Base-by-base conservation (phyloP, 1,139 yeast genomes). In the Pichia sp. region DNA sequence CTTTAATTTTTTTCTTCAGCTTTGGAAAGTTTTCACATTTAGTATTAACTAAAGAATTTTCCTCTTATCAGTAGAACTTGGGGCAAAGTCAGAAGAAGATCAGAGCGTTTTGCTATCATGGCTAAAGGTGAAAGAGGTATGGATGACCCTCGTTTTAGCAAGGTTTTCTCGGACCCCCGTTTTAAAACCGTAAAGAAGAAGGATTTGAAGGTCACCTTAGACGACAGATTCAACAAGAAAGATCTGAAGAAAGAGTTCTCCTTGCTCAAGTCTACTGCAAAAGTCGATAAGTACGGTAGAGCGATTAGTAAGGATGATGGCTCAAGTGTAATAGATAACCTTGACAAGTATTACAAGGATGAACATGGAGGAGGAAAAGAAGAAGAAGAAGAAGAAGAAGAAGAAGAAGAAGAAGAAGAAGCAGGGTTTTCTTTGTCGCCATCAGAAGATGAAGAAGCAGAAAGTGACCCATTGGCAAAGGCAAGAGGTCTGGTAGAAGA, bases 201-300 rank as follows among this genome's bases (percentile, higher is more conserved):
- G 63, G 84, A 85, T 59, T 73, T 85, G 60, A 87, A 86, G 69
- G 87, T 90, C 46, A 83, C 87, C 63, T 79, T 95, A 46, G 99
- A 93, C 72, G 87, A 84, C 56, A 83, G 99, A 70, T 93, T 93
- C 71, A 83, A 84, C 61, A 82, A 82, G 63, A 78, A 79, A 49
- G 97, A 91, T 66, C 71, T 87, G 62, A 58, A 55, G 24, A 44
- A 58, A 8, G 61, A 57, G 30, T 56, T 56, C 29, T 79, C 80
- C 56, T 78, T 84, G 61, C 81, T 81, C 59, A 78, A 78, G 48
- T 74, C 80, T 2, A 79, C 76, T 57, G 80, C 85, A 9, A 82
- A 80, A 62, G 85, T 90, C 44, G 99, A 93, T 68, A 83, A 87
- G 65, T 92, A 90, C 68, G 99, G 99, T 43, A 79, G 97, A 67